These are phyloP conservation scores for Cercospora zeina DNA, from an alignment of 2,329 filamentous ascomycete species.

Conservation along the genomic window DNA sequence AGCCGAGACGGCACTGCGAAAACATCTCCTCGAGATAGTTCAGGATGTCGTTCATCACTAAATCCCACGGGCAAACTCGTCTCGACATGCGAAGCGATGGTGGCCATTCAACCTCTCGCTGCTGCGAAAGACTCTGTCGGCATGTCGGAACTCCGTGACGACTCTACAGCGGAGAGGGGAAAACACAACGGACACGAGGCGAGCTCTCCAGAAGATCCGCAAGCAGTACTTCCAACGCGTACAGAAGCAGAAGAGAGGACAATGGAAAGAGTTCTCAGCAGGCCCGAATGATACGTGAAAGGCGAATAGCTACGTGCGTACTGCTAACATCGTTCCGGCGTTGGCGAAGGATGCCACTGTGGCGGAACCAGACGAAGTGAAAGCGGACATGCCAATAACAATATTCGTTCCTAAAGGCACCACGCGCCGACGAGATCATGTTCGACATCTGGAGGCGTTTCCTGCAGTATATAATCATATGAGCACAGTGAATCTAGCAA, in stretches of 20 bases:
- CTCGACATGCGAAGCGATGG: not conserved
- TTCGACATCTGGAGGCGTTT: not conserved
- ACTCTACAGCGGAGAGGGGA: not conserved
- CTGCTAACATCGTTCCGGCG: not conserved
- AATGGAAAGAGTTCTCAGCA: not conserved
- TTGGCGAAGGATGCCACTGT: not conserved
- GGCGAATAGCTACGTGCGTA: not conserved
- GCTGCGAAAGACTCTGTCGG: not conserved
- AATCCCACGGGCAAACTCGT: not conserved
- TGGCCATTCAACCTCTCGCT: not conserved
- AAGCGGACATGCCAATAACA: not conserved
- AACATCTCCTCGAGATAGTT: not conserved
- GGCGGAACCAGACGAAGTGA: not conserved
- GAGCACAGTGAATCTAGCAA: not conserved
- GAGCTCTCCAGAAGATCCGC: not conserved
- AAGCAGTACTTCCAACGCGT: slow-evolving; percentile 26
- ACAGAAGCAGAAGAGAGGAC: not conserved
- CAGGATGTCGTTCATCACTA: not conserved
- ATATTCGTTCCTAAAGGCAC: slow-evolving; percentile 4
- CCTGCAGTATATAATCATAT: not conserved
- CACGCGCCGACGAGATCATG: not conserved
- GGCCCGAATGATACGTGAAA: not conserved
- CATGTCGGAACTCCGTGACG: not conserved
- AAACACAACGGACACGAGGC: not conserved
- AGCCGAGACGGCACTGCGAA: not conserved